Evolutionary conservation across 257 asterid species (phyloP).

Genomic region (Fraxinus americana): DNA sequence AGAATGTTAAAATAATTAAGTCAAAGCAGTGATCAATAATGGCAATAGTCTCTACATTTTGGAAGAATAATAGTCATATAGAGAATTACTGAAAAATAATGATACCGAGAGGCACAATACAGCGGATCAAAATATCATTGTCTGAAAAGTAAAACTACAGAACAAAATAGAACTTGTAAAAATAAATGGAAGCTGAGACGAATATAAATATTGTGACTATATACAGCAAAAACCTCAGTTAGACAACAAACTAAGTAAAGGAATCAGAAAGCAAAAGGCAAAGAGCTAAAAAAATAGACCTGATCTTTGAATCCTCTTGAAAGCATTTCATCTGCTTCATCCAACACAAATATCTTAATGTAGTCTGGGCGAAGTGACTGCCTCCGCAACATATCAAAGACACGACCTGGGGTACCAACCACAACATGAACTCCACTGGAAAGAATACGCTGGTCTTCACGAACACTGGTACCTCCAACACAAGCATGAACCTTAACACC

Average conservation of each 20-base stretch:
- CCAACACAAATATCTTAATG: slow-evolving; percentile 51
- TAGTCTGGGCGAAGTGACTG: slow-evolving; percentile 49
- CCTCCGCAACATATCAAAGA: slow-evolving; percentile 52
- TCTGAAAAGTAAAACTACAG: not conserved
- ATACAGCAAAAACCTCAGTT: not conserved
- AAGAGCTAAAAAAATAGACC: slow-evolving; percentile 25
- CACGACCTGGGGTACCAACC: slow-evolving; percentile 57
- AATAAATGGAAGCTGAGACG: not conserved
- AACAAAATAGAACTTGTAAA: not conserved
- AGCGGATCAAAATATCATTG: not conserved
- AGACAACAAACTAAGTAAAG: not conserved
- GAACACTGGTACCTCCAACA: slow-evolving; percentile 54
- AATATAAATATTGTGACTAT: not conserved
- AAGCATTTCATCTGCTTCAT: slow-evolving; percentile 61
- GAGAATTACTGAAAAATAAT: not conserved
- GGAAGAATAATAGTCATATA: too few relatives aligned
- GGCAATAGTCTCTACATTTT: not conserved
- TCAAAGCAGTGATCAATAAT: not conserved
- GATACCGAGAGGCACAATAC: not conserved
- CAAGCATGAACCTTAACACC: slow-evolving; percentile 58
- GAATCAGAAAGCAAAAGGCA: not conserved
- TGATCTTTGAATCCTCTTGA: slow-evolving; percentile 56
- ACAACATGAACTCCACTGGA: slow-evolving; percentile 51
- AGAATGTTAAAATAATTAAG: not conserved
- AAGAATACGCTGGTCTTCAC: slow-evolving; percentile 53